Evolutionary conservation across 768 basidiomycete species (phyloP).

Genomic region (Agrocybe pediades): DNA sequence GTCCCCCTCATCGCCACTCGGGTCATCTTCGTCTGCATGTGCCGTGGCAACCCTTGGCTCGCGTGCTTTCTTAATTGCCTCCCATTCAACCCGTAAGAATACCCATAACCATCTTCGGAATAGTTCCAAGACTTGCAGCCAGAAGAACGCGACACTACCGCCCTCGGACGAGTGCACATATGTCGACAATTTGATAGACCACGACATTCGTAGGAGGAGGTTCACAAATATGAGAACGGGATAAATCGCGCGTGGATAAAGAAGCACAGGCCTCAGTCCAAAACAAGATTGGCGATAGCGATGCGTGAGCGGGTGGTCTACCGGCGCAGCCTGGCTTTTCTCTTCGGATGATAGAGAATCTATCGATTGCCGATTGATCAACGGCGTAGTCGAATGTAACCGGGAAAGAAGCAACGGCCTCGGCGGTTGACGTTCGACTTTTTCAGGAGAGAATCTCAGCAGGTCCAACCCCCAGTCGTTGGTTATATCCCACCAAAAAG

Average conservation of each 20-base stretch:
- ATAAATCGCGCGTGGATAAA: slow-evolving; percentile 84
- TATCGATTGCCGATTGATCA: slow-evolving; percentile 19
- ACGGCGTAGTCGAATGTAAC: slow-evolving; percentile 40
- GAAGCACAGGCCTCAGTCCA: slow-evolving; percentile 74
- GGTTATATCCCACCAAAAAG: slow-evolving; percentile 99
- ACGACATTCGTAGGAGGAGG: slow-evolving; percentile 87
- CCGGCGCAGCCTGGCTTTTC: slow-evolving; percentile 11
- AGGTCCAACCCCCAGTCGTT: slow-evolving; percentile 96
- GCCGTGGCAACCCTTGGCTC: slow-evolving; percentile 27
- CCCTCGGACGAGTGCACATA: slow-evolving; percentile 82
- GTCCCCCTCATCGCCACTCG: slow-evolving; percentile 30
- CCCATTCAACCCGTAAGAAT: slow-evolving; percentile 97
- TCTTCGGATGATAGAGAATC: slow-evolving; percentile 23
- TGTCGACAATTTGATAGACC: slow-evolving; percentile 88
- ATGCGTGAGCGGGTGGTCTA: slow-evolving; percentile 24
- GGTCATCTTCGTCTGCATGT: slow-evolving; percentile 31
- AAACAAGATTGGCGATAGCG: slow-evolving; percentile 47
- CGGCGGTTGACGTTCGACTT: slow-evolving; percentile 34
- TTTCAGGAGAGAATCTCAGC: slow-evolving; percentile 42
- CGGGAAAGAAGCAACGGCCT: slow-evolving; percentile 48
- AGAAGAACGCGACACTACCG: slow-evolving; percentile 82
- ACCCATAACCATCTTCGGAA: slow-evolving; percentile 97
- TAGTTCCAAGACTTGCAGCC: slow-evolving; percentile 89
- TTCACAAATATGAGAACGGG: slow-evolving; percentile 83
- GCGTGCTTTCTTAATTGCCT: slow-evolving; percentile 64